Evolutionary conservation across 352 stramenopile genomes (phyloP).

Genomic region (Lagenidium giganteum): DNA sequence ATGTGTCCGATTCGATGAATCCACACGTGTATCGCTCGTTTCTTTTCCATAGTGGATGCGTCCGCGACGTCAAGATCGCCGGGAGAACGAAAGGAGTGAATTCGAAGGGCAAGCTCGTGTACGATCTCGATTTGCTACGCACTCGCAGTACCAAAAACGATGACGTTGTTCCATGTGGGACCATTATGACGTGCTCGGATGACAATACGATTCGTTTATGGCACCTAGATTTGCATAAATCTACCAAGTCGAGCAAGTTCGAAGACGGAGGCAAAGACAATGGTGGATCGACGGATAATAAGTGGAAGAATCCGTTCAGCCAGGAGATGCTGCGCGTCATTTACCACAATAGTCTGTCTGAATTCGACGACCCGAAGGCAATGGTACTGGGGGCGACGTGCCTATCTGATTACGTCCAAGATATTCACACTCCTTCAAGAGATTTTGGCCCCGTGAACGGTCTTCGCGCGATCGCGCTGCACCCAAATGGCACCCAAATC

Average conservation of each 20-base stretch:
- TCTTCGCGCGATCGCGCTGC: constrained; percentile 35
- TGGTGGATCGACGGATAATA: background rate
- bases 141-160: constrained; percentile 7
- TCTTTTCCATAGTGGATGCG: constrained; percentile 67
- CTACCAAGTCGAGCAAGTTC: constrained; percentile 16
- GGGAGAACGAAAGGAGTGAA: constrained; percentile 46
- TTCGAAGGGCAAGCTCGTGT: constrained; percentile 52
- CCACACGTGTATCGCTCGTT: constrained; percentile 64
- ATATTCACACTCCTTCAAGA: constrained; percentile 39
- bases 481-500: constrained; percentile 56
- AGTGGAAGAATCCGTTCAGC: constrained; percentile 65
- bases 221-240: constrained; percentile 74
- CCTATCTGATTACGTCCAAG: constrained; percentile 24
- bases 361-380: constrained; percentile 36
- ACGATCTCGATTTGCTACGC: constrained; percentile 17
- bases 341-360: constrained; percentile 42
- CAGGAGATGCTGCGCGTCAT: constrained; percentile 68
- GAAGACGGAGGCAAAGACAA: constrained; percentile 13
- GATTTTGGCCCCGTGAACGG: constrained; percentile 32
- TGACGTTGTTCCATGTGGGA: constrained; percentile 43
- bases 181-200: constrained; percentile 79
- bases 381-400: constrained; percentile 58
- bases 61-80: constrained; percentile 62
- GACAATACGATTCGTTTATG: constrained; percentile 87
- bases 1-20: constrained; percentile 41